phyloP scores from a whole-genome alignment of 1,284 basidiomycete species.

The Ceratorhiza oryzae-sativae region DNA sequence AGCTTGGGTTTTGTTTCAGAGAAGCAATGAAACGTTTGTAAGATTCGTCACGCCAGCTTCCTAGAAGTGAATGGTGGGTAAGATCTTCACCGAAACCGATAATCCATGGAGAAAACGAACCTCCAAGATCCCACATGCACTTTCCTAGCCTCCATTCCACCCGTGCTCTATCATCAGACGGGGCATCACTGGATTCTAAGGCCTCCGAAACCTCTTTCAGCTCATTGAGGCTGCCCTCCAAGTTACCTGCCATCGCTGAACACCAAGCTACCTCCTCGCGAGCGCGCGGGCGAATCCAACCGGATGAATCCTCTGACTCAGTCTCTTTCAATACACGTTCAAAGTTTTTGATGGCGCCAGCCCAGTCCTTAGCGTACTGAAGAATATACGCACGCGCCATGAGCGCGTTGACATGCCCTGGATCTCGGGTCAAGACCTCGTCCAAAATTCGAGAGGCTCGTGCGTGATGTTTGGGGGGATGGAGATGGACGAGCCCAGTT shows the following conservation, averaged over 20 bases:
- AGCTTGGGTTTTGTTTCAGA: conserved; percentile 77
- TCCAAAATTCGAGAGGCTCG: conserved; percentile 79
- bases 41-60: conserved; percentile 60
- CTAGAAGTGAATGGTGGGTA: background rate
- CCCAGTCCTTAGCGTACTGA: conserved; percentile 71
- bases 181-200: conserved; percentile 63
- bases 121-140: conserved; percentile 77
- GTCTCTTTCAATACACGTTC: conserved; percentile 55
- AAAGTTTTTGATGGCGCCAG: conserved; percentile 72
- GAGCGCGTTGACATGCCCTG: conserved; percentile 70
- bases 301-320: conserved; percentile 55
- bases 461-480: conserved; percentile 88
- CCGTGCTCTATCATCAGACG: conserved; percentile 69
- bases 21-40: conserved; percentile 85
- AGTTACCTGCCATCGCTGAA: conserved; percentile 63
- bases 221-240: conserved; percentile 61
- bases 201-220: conserved; percentile 67
- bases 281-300: conserved; percentile 65
- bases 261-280: conserved; percentile 90
- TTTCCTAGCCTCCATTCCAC: conserved; percentile 86
- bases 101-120: conserved; percentile 55
- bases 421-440: conserved; percentile 68
- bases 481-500: conserved; percentile 82
- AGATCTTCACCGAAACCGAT: conserved; percentile 40
- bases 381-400: conserved; percentile 81